A percentile compares a stretch with the other conserved stretches of the same genome.
phyloP scores from a whole-genome alignment of 2,329 filamentous ascomycete species.

The Rutstroemia sp. region DNA sequence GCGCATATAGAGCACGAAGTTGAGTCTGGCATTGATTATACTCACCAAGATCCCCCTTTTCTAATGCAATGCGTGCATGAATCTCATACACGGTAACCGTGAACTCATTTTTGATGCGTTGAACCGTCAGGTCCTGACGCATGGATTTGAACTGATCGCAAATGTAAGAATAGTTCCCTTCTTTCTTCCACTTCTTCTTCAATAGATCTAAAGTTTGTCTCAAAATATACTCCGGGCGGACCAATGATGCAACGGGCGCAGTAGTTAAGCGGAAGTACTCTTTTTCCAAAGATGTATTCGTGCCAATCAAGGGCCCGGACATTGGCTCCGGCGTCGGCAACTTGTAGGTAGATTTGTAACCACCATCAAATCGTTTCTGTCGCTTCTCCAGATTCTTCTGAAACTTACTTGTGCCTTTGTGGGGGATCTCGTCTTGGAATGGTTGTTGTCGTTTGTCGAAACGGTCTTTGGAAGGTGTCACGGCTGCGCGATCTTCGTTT shows the following conservation, averaged over 20 bases:
- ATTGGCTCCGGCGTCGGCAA: constrained; percentile 50
- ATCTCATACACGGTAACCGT: constrained; percentile 96
- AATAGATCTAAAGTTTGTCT: constrained; percentile 79
- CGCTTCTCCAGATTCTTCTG: constrained; percentile 81
- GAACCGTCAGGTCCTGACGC: constrained; percentile 94
- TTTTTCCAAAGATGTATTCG: constrained; percentile 80
- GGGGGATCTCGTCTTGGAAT: constrained; percentile 36
- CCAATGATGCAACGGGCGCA: constrained; percentile 78
- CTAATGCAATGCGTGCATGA: constrained; percentile 92
- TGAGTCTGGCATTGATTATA: constrained; percentile 99
- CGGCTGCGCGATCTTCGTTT: constrained; percentile 69
- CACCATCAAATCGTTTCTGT: constrained; percentile 74
- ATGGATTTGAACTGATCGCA: constrained; percentile 99
- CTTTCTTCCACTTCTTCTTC: constrained; percentile 89
- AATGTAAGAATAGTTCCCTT: constrained; percentile 93
- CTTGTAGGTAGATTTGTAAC: constrained; percentile 49
- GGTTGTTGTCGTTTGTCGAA: constrained; percentile 40
- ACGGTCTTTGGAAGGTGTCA: constrained; percentile 23
- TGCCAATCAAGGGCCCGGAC: constrained; percentile 73
- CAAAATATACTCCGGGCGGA: constrained; percentile 75
- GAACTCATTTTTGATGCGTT: constrained; percentile 94
- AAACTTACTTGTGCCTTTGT: constrained; percentile 73
- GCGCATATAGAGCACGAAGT: constrained; percentile 81
- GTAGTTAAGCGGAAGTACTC: constrained; percentile 89
- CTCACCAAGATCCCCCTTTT: constrained; percentile 99